These are phyloP conservation scores for Cyberlindnera mississippiensis DNA, from an alignment of 805 yeast genomes.

Conservation along the genomic window DNA sequence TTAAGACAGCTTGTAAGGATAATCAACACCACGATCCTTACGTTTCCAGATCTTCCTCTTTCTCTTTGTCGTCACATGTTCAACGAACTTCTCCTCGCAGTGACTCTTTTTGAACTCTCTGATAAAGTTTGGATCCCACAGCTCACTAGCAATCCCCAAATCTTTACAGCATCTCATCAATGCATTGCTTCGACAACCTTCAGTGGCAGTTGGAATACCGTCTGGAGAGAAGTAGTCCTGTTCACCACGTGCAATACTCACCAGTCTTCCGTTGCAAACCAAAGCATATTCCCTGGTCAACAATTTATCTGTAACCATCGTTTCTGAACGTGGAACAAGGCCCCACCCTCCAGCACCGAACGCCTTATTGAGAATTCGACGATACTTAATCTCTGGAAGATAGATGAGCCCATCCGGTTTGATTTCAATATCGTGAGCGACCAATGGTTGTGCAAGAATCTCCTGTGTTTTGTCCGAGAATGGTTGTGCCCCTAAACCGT, in stretches of 20 bases:
- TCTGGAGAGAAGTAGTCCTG: slow-evolving; percentile 85
- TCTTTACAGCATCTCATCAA: slow-evolving; percentile 98
- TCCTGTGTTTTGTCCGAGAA: slow-evolving; percentile 59
- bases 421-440: slow-evolving; percentile 76
- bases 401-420: slow-evolving; percentile 93
- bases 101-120: slow-evolving; percentile 55
- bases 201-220: slow-evolving; percentile 92
- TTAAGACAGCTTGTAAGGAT: slow-evolving; percentile 61
- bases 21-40: slow-evolving; percentile 75
- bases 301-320: slow-evolving; percentile 65
- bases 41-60: slow-evolving; percentile 93
- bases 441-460: slow-evolving; percentile 59
- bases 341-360: slow-evolving; percentile 99
- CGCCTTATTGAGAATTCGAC: slow-evolving; percentile 82
- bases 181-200: slow-evolving; percentile 96
- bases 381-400: slow-evolving; percentile 91
- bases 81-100: slow-evolving; percentile 84
- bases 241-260: slow-evolving; percentile 92
- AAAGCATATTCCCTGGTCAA: slow-evolving; percentile 90
- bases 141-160: slow-evolving; percentile 91
- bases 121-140: slow-evolving; percentile 95
- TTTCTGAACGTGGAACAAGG: slow-evolving; percentile 86
- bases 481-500: slow-evolving; percentile 79
- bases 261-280: slow-evolving; percentile 81
- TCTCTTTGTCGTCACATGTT: slow-evolving; percentile 74